Percentiles rank a stretch among this genome's conserved stretches.
Conservation (phyloP, 306 rosid species). For the Glycine tomentella region DNA sequence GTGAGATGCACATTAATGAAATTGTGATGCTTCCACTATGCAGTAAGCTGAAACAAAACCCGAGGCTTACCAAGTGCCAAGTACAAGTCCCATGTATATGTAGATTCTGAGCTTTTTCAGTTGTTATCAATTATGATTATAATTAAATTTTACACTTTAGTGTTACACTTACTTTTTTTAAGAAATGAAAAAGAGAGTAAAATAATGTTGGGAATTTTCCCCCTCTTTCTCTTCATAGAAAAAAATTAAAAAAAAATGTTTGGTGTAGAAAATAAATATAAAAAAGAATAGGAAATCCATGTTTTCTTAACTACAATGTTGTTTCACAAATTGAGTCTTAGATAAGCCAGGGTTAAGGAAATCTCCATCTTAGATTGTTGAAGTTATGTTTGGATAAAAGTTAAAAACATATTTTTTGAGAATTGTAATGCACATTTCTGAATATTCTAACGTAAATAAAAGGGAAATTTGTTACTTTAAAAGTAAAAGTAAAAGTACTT, state of each 20-base stretch:
- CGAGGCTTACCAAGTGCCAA: conserved; percentile 1
- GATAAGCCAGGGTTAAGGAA: neutral
- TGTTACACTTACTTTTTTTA: neutral
- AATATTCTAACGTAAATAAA: too few species aligned
- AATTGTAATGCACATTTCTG: too few species aligned
- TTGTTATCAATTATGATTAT: neutral
- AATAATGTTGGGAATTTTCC: neutral
- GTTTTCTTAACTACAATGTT: neutral
- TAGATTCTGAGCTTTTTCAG: neutral
- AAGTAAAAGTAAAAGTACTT: too few species aligned
- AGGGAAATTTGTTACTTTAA: too few species aligned
- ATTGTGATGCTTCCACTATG: conserved; percentile 17
- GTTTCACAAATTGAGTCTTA: neutral
- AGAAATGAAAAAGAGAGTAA: neutral
- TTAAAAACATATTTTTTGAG: too few species aligned
- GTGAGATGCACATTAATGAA: conserved; percentile 21
- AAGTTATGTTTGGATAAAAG: too few species aligned
- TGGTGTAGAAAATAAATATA: neutral
- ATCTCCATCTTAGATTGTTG: too few species aligned
- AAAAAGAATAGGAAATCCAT: neutral
- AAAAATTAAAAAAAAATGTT: neutral
- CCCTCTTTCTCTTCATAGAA: neutral
- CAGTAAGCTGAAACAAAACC: neutral
- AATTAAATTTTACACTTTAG: neutral
- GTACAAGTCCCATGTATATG: neutral